These are phyloP conservation scores for Plantago coronopus DNA, from an alignment of 305 asterid genomes.

Conservation along the genomic window DNA sequence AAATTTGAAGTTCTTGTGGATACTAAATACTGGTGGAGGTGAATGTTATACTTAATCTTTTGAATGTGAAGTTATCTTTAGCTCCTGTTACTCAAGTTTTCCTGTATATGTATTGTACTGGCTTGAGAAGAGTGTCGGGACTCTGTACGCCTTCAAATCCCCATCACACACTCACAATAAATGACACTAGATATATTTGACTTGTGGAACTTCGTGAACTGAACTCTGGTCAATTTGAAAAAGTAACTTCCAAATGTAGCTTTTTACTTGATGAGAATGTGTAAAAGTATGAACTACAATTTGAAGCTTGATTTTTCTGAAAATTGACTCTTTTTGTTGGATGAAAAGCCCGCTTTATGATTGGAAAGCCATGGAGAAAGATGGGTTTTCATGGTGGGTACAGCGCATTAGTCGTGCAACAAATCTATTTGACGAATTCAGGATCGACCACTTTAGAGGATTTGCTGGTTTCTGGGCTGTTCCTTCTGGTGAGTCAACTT, in stretches of 20 bases:
- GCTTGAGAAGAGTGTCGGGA: too few relatives aligned
- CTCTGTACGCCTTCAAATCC: too few relatives aligned
- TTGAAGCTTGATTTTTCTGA: constrained; percentile 9
- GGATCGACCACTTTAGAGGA: constrained; percentile 98
- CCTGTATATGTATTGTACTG: too few relatives aligned
- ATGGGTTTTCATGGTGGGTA: constrained; percentile 92
- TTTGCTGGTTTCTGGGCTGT: constrained; percentile 99
- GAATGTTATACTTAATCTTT: too few relatives aligned
- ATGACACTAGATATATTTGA: too few relatives aligned
- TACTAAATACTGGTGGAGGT: neutral
- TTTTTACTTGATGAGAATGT: too few relatives aligned
- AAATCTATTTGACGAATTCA: constrained; percentile 84
- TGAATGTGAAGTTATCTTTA: too few relatives aligned
- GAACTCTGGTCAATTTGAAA: too few relatives aligned
- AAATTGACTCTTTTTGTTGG: constrained; percentile 23
- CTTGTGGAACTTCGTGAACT: too few relatives aligned
- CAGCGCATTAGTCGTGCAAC: constrained; percentile 75
- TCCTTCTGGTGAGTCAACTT: constrained; percentile 72
- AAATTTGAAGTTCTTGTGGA: neutral
- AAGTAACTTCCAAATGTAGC: too few relatives aligned
- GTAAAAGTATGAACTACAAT: constrained; percentile 3
- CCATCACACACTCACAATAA: too few relatives aligned
- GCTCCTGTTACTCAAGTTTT: too few relatives aligned
- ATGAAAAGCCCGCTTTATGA: constrained; percentile 79
- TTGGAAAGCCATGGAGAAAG: constrained; percentile 89